Percentiles rank a stretch among this genome's conserved stretches.
phyloP scores from a whole-genome alignment of 2,329 filamentous ascomycete genomes.

The Hymenotorrendiella dingleyae region DNA sequence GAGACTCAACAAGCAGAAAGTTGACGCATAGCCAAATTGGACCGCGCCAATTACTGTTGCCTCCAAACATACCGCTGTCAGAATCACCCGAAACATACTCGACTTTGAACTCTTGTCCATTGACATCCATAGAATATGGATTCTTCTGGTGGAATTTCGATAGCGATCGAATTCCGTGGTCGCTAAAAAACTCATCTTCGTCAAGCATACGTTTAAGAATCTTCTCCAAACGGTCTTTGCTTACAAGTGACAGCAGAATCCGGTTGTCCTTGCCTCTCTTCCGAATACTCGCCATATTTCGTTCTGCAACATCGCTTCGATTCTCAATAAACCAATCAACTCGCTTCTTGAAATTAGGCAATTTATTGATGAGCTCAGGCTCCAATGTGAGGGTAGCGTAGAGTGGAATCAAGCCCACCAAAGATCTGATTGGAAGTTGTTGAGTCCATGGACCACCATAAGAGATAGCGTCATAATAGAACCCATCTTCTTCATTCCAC shows the following conservation, averaged over 20 bases:
- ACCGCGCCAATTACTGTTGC: constrained; percentile 96
- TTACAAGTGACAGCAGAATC: constrained; percentile 82
- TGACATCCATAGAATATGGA: constrained; percentile 92
- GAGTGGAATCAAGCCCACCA: constrained; percentile 89
- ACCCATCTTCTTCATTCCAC: constrained; percentile 95
- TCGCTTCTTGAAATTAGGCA: constrained; percentile 88
- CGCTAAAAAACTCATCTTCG: constrained; percentile 85
- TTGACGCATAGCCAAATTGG: constrained; percentile 97
- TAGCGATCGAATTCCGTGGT: constrained; percentile 84
- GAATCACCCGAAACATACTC: constrained; percentile 93
- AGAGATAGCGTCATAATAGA: constrained; percentile 98
- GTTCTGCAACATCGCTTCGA: constrained; percentile 76
- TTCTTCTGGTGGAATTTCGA: constrained; percentile 88
- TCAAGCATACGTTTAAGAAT: constrained; percentile 90
- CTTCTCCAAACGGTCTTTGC: constrained; percentile 83
- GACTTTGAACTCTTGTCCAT: constrained; percentile 82
- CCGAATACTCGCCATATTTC: constrained; percentile 90
- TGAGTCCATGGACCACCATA: constrained; percentile 93
- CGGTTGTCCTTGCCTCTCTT: constrained; percentile 87
- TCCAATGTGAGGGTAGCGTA: constrained; percentile 90
- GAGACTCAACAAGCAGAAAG: constrained; percentile 85
- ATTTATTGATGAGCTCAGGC: constrained; percentile 84
- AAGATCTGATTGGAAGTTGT: constrained; percentile 83
- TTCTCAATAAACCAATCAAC: constrained; percentile 93
- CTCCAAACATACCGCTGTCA: constrained; percentile 89